Evolutionary conservation across 192 early-diverging fungal species (phyloP), one percentile per base, ranked within the genome.

Genomic region (Gaertneriomyces sp.): DNA sequence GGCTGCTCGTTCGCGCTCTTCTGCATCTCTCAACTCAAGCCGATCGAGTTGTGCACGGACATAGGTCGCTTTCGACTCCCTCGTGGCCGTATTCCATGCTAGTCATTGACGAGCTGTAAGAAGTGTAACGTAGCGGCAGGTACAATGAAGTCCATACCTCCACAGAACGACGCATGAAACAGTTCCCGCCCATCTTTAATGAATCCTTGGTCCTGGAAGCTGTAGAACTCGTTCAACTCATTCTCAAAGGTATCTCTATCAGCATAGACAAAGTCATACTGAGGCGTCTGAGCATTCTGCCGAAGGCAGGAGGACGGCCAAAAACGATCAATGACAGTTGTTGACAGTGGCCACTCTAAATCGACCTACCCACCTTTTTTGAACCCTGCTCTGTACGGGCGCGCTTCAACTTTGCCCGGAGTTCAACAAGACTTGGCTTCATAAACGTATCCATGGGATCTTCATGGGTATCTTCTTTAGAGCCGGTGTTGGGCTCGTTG

Each of bases 21-120:
- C 58, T 16, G 80, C 63, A 53, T 75, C 75, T 4, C 74, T 66
- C 16, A 82, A 70, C 46, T 89, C 88, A 33, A 91, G 66, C 38
- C 74, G 65, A 54, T 91, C 78, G 17, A 89, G 61, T 7, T 88
- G 70, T 38, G 76, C 72, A 40, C 76, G 75, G 2, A 87, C 66
- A 64, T 79, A 82, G 4, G 64, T 43, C 9, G 51, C 16, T 10
- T 53, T 43, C 56, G 53, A 19, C 51, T 40, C 45, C 14, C 25
- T 6, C 12, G 17, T 43, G 19, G 65, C 50, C 10, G 52, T 9
- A 44, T 53, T 68, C 64, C 66, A 73, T 44, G 46, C 66, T 68
- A 20, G 1, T 14, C 44, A 68, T 66, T 39, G 25, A 33, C 25
- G 20, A 17, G 49, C 11, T 41, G 2, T n/a, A 1, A 11, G 12